Evolutionary conservation across 805 yeast genomes (phyloP).

Genomic region (Lipomyces starkeyi): DNA sequence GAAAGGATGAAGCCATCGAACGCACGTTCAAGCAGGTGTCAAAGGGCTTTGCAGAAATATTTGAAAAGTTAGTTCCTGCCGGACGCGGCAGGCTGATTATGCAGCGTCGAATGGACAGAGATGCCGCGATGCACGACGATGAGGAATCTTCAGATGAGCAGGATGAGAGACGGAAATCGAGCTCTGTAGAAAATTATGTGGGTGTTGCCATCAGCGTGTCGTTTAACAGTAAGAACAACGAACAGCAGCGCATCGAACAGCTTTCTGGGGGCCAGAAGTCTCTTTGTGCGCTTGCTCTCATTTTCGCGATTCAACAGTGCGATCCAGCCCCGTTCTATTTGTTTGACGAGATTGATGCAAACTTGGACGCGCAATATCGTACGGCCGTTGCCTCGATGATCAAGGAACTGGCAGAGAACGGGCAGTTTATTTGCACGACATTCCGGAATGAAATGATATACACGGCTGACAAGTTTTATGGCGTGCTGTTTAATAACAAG

Average conservation of each 20-base stretch:
- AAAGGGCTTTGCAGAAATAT: slow-evolving; percentile 71
- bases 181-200: slow-evolving; percentile 60
- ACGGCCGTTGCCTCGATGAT: slow-evolving; percentile 83
- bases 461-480: slow-evolving; percentile 84
- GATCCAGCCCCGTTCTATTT: slow-evolving; percentile 97
- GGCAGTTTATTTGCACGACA: slow-evolving; percentile 95
- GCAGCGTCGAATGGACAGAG: slow-evolving; percentile 51
- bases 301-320: slow-evolving; percentile 89
- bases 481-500: slow-evolving; percentile 82
- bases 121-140: slow-evolving; percentile 36
- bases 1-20: slow-evolving; percentile 82
- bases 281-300: slow-evolving; percentile 92
- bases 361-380: slow-evolving; percentile 89
- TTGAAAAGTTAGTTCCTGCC: slow-evolving; percentile 79
- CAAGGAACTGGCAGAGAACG: slow-evolving; percentile 58
- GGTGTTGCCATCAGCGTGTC: slow-evolving; percentile 91
- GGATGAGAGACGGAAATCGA: slow-evolving; percentile 37
- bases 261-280: slow-evolving; percentile 97
- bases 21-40: slow-evolving; percentile 80
- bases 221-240: slow-evolving; percentile 83
- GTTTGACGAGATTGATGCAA: slow-evolving; percentile 97
- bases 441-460: slow-evolving; percentile 91
- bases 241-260: slow-evolving; percentile 86
- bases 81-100: slow-evolving; percentile 80
- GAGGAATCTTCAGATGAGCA: slow-evolving; percentile 42